Evolutionary conservation across 495 filamentous ascomycete genomes (phyloP).

Genomic region (Jackrogersella multiformis): DNA sequence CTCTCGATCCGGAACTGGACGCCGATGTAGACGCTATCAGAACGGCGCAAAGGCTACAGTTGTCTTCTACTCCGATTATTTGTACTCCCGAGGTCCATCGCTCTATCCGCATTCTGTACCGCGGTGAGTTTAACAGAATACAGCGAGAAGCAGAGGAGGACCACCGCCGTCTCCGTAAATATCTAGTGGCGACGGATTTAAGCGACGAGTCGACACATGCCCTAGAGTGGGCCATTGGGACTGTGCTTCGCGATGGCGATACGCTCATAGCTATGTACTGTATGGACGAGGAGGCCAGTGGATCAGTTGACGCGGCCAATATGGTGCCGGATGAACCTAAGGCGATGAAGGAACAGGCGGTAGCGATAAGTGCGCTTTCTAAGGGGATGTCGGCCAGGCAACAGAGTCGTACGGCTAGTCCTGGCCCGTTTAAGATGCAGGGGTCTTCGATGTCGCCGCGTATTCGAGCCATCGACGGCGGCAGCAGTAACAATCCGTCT

Average conservation of each 20-base stretch:
- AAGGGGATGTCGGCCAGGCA: conserved; percentile 49
- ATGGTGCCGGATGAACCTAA: conserved; percentile 60
- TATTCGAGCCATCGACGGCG: conserved; percentile 35
- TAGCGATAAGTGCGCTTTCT: conserved; percentile 56
- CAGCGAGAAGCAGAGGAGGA: conserved; percentile 77
- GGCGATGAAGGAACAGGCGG: conserved; percentile 75
- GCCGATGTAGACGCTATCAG: conserved; percentile 83
- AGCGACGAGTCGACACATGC: conserved; percentile 94
- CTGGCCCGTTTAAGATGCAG: conserved; percentile 42
- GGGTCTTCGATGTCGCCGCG: conserved; percentile 45
- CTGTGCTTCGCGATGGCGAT: conserved; percentile 93
- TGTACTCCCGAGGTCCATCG: conserved; percentile 79
- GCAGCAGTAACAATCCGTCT: conserved; percentile 47
- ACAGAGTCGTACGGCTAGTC: conserved; percentile 44
- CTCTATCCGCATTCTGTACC: conserved; percentile 85
- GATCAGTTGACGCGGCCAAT: conserved; percentile 47
- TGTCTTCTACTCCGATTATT: conserved; percentile 79
- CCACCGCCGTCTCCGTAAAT: conserved; percentile 81
- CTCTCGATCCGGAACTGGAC: conserved; percentile 87
- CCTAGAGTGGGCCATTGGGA: conserved; percentile 96
- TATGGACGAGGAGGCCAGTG: conserved; percentile 82
- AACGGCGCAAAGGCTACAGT: conserved; percentile 82
- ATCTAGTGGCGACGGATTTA: conserved; percentile 90
- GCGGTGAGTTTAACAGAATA: conserved; percentile 81
- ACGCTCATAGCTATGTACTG: conserved; percentile 92